Percentiles rank a stretch among this genome's conserved stretches.
Conservation (phyloP, 345 rosid species). For the Euclidium syriacum region DNA sequence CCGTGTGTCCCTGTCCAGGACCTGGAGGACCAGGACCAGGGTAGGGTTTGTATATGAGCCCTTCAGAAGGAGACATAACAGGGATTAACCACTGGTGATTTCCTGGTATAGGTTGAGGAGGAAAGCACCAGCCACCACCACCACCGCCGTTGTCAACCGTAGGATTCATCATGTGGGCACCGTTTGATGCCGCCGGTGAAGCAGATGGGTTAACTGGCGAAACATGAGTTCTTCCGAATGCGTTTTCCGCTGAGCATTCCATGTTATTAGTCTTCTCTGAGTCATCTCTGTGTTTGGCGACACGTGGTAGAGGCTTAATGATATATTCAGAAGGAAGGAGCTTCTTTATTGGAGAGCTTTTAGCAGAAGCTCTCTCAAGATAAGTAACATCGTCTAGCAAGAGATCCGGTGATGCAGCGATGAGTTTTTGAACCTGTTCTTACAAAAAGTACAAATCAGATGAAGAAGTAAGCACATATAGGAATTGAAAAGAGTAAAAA, state of each 20-base stretch:
- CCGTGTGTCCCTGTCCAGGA: constrained; percentile 35
- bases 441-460: constrained; percentile 6
- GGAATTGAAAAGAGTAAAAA: neutral
- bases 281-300: constrained; percentile 31
- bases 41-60: constrained; percentile 68
- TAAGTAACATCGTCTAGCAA: constrained; percentile 42
- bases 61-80: constrained; percentile 68
- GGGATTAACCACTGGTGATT: constrained; percentile 58
- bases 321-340: constrained; percentile 34
- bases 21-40: constrained; percentile 33
- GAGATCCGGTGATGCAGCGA: constrained; percentile 47
- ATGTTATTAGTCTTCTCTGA: constrained; percentile 21
- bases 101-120: constrained; percentile 33
- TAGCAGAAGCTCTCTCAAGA: constrained; percentile 31
- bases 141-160: neutral
- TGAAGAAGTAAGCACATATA: neutral
- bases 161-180: neutral
- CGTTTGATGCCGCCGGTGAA: neutral
- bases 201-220: neutral
- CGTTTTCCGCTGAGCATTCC: constrained; percentile 1
- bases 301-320: constrained; percentile 30
- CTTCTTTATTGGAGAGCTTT: constrained; percentile 36
- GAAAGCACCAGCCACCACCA: constrained; percentile 40
- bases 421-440: constrained; percentile 52
- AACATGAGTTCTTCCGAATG: neutral